Conservation (phyloP, 495 filamentous ascomycete species). For the Neurospora discreta region DNA sequence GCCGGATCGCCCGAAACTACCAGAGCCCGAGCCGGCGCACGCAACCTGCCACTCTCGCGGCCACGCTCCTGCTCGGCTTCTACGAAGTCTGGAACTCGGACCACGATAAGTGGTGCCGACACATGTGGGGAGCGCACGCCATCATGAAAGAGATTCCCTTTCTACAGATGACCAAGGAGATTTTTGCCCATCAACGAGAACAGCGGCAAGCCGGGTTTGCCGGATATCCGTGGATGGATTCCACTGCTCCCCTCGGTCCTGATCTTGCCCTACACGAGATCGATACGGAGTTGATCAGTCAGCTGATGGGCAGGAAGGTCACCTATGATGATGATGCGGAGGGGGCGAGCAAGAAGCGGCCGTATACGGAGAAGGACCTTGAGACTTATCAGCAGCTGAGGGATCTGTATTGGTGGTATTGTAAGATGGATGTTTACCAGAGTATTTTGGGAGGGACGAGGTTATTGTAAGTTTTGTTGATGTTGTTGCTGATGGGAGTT, state of each 20-base stretch:
- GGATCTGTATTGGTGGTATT: slow-evolving; percentile 96
- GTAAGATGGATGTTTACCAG: slow-evolving; percentile 85
- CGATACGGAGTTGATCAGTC: slow-evolving; percentile 25
- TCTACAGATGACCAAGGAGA: slow-evolving; percentile 50
- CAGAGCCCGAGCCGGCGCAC: slow-evolving; percentile 58
- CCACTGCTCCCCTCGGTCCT: slow-evolving; percentile 4
- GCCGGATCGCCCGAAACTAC: slow-evolving; percentile 64
- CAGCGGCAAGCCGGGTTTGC: slow-evolving; percentile 5
- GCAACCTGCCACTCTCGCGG: slow-evolving; percentile 73
- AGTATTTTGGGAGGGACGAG: slow-evolving; percentile 78
- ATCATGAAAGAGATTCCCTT: slow-evolving; percentile 78
- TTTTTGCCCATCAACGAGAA: slow-evolving; percentile 47
- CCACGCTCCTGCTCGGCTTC: slow-evolving; percentile 77
- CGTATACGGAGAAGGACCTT: slow-evolving; percentile 59
- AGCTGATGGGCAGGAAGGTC: slow-evolving; percentile 26
- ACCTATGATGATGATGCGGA: slow-evolving; percentile 19
- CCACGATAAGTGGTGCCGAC: slow-evolving; percentile 90
- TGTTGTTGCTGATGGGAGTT: background rate
- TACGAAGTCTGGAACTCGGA: slow-evolving; percentile 95
- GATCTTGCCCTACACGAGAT: slow-evolving; percentile 16
- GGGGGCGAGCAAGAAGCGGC: slow-evolving; percentile 1
- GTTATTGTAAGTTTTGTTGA: slow-evolving; percentile 58
- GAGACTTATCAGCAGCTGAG: slow-evolving; percentile 68
- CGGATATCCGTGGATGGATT: slow-evolving; percentile 14
- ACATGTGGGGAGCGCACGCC: slow-evolving; percentile 74